Base-by-base conservation (phyloP, 257 asterid genomes). In the Nicotiana benthamiana region DNA sequence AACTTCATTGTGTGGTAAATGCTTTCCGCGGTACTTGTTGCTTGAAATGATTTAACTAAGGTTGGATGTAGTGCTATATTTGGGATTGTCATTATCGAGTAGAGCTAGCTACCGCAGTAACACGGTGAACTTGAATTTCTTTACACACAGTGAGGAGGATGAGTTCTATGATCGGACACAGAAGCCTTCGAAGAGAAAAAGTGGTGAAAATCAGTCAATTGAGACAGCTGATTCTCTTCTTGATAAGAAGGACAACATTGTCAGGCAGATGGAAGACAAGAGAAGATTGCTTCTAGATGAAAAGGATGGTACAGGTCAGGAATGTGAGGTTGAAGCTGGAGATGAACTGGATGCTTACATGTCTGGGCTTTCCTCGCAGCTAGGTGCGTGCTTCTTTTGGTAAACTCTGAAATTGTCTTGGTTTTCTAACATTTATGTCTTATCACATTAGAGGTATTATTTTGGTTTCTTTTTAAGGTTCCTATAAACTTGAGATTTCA, bases 221-320 rank as follows among this genome's bases (percentile, higher is more conserved):
- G 98, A 96, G 86, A 94, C 99, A 54, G 97, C 98, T 57, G 97
- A 96, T 86, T 89, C 99, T 80, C 97, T 96, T 85, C 98, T 96
- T 82, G 98, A 91, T 85, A 96, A 92, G 92, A 92, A 88, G 88
- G 95, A 94, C 81, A 86, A 88, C 34, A 88, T 96, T 81, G 75
- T 75, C 18, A 88, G 84, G 84, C 88, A 90, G 87, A 92, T 96
- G 56, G 90, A 92, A 84, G 94, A 90, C 60, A 90, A 79, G 90
- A 88, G 85, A 84, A 91, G 85, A 79, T 77, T 86, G 75, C 87
- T 96, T 84, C 32, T 79, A 43, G 91, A 89, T 4, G 96, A 90
- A 83, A 74, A 74, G 43, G 79, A 26, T 16, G 61, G 79, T 48
- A 48, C 61, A 8, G 61, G 79, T 74, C 79, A 74, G 43, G 79